Evolutionary conservation across 1,284 basidiomycete species (phyloP).

Genomic region (Moesziomyces sp.): DNA sequence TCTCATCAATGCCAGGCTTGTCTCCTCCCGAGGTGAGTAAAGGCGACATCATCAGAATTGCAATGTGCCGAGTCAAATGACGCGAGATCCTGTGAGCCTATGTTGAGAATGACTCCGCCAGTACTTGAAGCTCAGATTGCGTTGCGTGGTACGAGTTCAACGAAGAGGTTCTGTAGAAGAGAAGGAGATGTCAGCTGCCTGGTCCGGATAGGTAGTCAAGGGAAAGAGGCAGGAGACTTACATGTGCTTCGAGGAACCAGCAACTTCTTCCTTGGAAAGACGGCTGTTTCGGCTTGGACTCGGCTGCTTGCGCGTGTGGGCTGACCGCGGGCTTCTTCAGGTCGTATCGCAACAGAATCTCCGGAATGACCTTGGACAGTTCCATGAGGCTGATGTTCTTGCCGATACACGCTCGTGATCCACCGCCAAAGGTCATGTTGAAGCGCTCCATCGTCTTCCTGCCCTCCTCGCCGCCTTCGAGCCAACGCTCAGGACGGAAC

Average conservation of each 20-base stretch:
- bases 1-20: too few species aligned
- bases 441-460: conserved; percentile 41
- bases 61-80: too few species aligned
- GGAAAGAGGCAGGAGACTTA: conserved; percentile 4
- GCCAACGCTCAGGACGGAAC: conserved; percentile 62
- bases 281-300: conserved; percentile 5
- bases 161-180: conserved; percentile 28
- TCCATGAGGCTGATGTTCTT: conserved; percentile 64
- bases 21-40: too few species aligned
- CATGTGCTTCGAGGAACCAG: conserved; percentile 49
- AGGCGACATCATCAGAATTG: too few species aligned
- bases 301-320: not conserved
- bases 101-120: not conserved
- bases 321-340: conserved; percentile 30
- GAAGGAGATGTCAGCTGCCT: not conserved
- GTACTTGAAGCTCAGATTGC: conserved; percentile 2
- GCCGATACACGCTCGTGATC: conserved; percentile 57
- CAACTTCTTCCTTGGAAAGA: conserved; percentile 38
- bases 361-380: conserved; percentile 57
- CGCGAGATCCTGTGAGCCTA: too few species aligned
- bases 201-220: not conserved
- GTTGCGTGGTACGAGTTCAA: conserved; percentile 31
- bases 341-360: conserved; percentile 52
- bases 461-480: conserved; percentile 48
- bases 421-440: conserved; percentile 55